phyloP scores from a whole-genome alignment of 495 filamentous ascomycete genomes.

The Aspergillus nidulans region DNA sequence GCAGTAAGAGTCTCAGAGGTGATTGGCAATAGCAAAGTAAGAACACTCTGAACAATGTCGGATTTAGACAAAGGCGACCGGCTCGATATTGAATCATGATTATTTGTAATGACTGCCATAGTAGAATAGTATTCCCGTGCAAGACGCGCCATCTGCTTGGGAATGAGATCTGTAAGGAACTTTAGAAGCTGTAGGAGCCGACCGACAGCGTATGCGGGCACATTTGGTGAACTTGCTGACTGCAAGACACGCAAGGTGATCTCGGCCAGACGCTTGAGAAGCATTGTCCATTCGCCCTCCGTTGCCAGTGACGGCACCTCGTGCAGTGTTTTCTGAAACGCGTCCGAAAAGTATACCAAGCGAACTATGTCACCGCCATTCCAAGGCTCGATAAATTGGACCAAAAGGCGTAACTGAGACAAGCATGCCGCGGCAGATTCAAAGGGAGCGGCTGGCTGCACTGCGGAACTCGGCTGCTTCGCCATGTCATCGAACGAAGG shows the following conservation, averaged over 20 bases:
- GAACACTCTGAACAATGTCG: slow-evolving; percentile 31
- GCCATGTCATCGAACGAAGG: slow-evolving; percentile 18
- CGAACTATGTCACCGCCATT: slow-evolving; percentile 38
- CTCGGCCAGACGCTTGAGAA: slow-evolving; percentile 43
- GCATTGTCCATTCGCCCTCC: slow-evolving; percentile 45
- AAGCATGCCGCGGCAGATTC: slow-evolving; percentile 43
- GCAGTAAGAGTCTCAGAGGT: slow-evolving; percentile 43
- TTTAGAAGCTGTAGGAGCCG: slow-evolving; percentile 35
- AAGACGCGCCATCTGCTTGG: slow-evolving; percentile 44
- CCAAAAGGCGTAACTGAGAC: slow-evolving; percentile 42
- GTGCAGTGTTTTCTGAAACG: slow-evolving; percentile 38
- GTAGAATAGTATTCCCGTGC: slow-evolving; percentile 41
- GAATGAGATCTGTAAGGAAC: slow-evolving; percentile 40
- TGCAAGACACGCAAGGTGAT: slow-evolving; percentile 40
- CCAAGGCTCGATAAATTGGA: slow-evolving; percentile 44
- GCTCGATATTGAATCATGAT: slow-evolving; percentile 19
- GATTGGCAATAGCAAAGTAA: slow-evolving; percentile 47
- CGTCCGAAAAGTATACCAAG: slow-evolving; percentile 40
- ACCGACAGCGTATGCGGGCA: slow-evolving; percentile 24
- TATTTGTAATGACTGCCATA: slow-evolving; percentile 38
- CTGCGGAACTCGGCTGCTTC: slow-evolving; percentile 5
- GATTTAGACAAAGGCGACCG: slow-evolving; percentile 19
- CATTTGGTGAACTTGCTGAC: slow-evolving; percentile 20
- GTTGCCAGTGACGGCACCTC: slow-evolving; percentile 36
- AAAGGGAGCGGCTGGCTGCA: slow-evolving; percentile 37